Conservation (phyloP, 2,329 filamentous ascomycete species). For the Xylariaceae sp. region DNA sequence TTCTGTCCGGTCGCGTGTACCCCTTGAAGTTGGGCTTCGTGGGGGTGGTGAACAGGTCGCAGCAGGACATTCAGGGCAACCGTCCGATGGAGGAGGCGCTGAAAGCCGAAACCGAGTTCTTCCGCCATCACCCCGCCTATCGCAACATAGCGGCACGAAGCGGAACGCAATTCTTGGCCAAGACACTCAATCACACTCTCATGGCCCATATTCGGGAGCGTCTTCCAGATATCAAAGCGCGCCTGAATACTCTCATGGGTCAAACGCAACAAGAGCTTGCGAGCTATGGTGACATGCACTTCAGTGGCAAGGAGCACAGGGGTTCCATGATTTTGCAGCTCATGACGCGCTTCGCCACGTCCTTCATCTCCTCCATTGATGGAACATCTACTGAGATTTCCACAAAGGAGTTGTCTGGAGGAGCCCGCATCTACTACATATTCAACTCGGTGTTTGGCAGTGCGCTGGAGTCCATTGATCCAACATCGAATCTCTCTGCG, state of each 20-base stretch:
- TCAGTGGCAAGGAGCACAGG: slow-evolving; percentile 93
- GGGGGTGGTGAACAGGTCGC: slow-evolving; percentile 94
- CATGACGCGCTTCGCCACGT: slow-evolving; percentile 97
- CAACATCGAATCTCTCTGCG: slow-evolving; percentile 89
- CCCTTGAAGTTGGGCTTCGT: slow-evolving; percentile 97
- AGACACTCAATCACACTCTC: slow-evolving; percentile 88
- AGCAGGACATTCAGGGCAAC: slow-evolving; percentile 94
- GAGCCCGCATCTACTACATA: slow-evolving; percentile 95
- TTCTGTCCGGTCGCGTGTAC: slow-evolving; percentile 94
- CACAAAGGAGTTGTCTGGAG: slow-evolving; percentile 93
- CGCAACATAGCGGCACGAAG: slow-evolving; percentile 91
- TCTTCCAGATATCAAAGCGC: slow-evolving; percentile 94
- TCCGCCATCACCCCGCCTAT: slow-evolving; percentile 95
- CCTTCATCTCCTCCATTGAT: slow-evolving; percentile 97
- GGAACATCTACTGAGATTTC: slow-evolving; percentile 98
- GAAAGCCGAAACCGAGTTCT: slow-evolving; percentile 87
- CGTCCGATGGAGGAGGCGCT: slow-evolving; percentile 93
- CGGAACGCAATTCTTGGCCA: slow-evolving; percentile 90
- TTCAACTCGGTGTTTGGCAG: slow-evolving; percentile 99
- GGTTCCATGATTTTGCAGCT: slow-evolving; percentile 92
- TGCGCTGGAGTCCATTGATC: slow-evolving; percentile 92
- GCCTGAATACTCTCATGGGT: slow-evolving; percentile 98
- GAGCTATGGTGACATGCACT: slow-evolving; percentile 96
- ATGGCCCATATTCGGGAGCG: slow-evolving; percentile 96
- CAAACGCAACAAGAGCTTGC: slow-evolving; percentile 98